Conservation (phyloP, 2,329 filamentous ascomycete species). For the Venturia nashicola region DNA sequence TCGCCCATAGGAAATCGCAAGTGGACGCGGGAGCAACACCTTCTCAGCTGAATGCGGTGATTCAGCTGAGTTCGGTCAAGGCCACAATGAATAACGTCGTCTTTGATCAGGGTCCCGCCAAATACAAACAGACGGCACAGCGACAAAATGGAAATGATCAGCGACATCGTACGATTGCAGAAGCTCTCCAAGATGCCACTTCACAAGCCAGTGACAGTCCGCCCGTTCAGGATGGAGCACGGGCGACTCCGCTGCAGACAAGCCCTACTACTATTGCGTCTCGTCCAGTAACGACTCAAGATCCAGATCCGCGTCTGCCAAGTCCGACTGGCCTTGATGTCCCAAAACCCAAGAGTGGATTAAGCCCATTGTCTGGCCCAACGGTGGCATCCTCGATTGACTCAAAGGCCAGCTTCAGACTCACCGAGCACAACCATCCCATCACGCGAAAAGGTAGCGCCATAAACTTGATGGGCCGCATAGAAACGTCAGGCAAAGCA, state of each 20-base stretch:
- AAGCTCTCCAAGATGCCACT: conserved; percentile 76
- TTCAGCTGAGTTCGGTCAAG: conserved; percentile 64
- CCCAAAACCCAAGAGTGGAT: not conserved
- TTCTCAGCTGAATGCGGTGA: conserved; percentile 40
- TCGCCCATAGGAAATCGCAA: conserved; percentile 55
- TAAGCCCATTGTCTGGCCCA: conserved; percentile 12
- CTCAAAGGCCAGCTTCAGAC: conserved; percentile 15
- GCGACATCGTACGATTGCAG: conserved; percentile 65
- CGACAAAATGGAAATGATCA: conserved; percentile 19
- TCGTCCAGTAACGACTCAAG: not conserved
- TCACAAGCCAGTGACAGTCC: not conserved
- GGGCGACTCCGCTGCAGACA: not conserved
- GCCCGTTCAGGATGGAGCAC: not conserved
- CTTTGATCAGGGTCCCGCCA: conserved; percentile 64
- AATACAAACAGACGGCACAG: conserved; percentile 26
- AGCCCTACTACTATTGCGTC: not conserved
- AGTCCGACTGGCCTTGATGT: conserved; percentile 2
- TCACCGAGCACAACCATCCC: conserved; percentile 22
- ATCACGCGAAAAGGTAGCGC: conserved; percentile 41
- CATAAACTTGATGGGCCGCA: conserved; percentile 47
- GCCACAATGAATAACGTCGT: conserved; percentile 66
- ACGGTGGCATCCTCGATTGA: conserved; percentile 19
- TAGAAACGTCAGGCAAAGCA: conserved; percentile 44
- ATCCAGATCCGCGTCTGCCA: not conserved
- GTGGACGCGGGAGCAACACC: not conserved